Evolutionary conservation across 2,329 filamentous ascomycete species (phyloP), one percentile per base, ranked within the genome.

Genomic region (Diaporthe nobilis): DNA sequence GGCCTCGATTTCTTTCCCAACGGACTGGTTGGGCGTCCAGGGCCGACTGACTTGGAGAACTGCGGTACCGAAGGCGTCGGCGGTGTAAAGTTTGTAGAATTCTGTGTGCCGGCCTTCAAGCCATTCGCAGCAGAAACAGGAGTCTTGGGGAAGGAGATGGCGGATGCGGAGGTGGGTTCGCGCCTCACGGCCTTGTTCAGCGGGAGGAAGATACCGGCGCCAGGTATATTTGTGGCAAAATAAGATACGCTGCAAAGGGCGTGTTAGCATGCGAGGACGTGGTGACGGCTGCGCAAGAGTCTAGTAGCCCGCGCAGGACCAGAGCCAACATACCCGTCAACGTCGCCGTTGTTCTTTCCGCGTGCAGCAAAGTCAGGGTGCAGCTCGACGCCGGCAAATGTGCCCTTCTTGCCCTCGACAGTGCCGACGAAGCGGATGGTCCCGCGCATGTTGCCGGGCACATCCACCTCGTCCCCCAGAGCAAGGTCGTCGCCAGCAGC

Each of bases 321-420:
- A 73, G 77, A 75, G 39, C 34, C 47, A 42, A 82, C 91, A 85
- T 89, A 96, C 94, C 96, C 97, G 80, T 98, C 96, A 73, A 98
- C 97, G 84, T 98, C 96, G 78, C 97, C 97, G 81, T 91, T 97
- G 82, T 99, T 99, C 88, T 99, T 99, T 47, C 97, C 97, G 82
- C 94, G 91, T 71, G 89, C 85, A 47, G 95, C 94, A 86, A 93
- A 97, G 79, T 98, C 94, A 72, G 91, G 87, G 80, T 93, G 92
- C 78, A 99, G 88, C 85, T 99, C 97, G 49, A 99, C 94, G 61
- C 97, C 97, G 44, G 95, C 95, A 87, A 99, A 99, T 28, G 91
- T 90, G 70, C 97, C 97, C 79, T 94, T 95, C 87, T 98, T 98
- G 78, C 96, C 96, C 80, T 92, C 91, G 55, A 99, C 96, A 53